Base-by-base conservation (phyloP, 2,329 filamentous ascomycete species). In the Didymella sp. region DNA sequence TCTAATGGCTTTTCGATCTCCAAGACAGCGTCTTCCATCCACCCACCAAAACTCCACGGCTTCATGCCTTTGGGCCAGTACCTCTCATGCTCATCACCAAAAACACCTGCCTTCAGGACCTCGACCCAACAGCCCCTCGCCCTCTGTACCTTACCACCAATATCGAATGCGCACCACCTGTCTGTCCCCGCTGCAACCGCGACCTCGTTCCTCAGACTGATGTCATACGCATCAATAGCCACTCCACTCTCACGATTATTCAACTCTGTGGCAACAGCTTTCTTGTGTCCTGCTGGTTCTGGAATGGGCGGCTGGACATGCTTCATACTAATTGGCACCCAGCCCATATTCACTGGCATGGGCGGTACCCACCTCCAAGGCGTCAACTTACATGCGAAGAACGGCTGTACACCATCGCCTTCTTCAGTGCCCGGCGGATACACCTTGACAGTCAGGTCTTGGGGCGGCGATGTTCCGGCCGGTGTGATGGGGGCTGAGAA, bases 21-120 rank as follows among this genome's bases (percentile, higher is more conserved):
- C 57, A 72, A 60, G 31, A 65, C 58, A 4, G 63, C 63, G 27
- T 72, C 67, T 44, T 73, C 71, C 59, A 71, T 61, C 71, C 71
- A 74, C 17, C 51, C 64, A 4, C 70, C 70, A 6, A 74, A 46
- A 7, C 61, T 46, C 69, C 68, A 73, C 22, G 66, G 61, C 13
- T 42, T 46, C 15, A 71, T 28, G 0, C 54, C 56, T 37, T 59
- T 54, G 1, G 70, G 69, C 60, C 64, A 73, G 38, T 64, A 73
- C 50, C 51, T 59, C 17, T 46, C 33, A 13, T 43, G 51, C 33
- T 44, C 57, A 1, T 25, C 52, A 9, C 51, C 56, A 6, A 55
- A 45, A 15, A 44, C 47, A 2, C 22, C 56, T 6, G 43, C 35
- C 22, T 45, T 40, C 37, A 61, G 42, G 24, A 67, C 46, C 12